Conservation (phyloP, 768 basidiomycete species). For the Termitomyces sp. region DNA sequence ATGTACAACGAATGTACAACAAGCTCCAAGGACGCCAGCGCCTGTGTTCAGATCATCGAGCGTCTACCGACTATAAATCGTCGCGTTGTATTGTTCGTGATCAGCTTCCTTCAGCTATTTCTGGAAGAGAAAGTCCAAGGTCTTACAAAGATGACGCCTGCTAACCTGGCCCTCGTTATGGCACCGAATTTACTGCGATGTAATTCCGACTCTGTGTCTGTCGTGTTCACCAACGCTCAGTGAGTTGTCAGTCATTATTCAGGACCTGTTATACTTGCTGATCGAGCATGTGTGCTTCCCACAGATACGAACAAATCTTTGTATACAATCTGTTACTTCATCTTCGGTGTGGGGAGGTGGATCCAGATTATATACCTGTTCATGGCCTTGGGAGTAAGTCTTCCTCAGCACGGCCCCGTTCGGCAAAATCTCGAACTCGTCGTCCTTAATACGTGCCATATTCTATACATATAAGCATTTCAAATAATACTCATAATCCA, state of each 20-base stretch:
- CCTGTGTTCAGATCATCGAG: constrained; percentile 69
- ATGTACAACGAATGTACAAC: constrained; percentile 88
- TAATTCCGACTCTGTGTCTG: constrained; percentile 78
- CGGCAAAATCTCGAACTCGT: constrained; percentile 52
- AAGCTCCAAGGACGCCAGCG: constrained; percentile 56
- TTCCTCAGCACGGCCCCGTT: constrained; percentile 36
- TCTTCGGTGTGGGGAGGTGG: constrained; percentile 70
- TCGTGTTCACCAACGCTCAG: constrained; percentile 92
- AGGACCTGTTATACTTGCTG: background rate
- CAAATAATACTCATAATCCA: background rate
- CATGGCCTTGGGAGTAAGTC: constrained; percentile 76
- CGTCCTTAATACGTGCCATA: constrained; percentile 19
- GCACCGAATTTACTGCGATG: constrained; percentile 88
- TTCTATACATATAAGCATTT: background rate
- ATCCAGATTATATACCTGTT: constrained; percentile 67
- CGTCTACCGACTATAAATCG: constrained; percentile 82
- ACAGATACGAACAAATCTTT: constrained; percentile 83
- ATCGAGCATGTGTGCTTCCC: constrained; percentile 3
- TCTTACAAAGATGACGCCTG: constrained; percentile 85
- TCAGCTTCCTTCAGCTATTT: constrained; percentile 91
- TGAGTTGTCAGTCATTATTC: constrained; percentile 34
- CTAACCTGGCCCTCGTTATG: constrained; percentile 86
- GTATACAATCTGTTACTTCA: constrained; percentile 80
- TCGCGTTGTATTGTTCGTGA: constrained; percentile 78
- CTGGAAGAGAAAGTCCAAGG: constrained; percentile 67